Evolutionary conservation across 2,329 filamentous ascomycete species (phyloP).

Genomic region (Penicillium sp.): DNA sequence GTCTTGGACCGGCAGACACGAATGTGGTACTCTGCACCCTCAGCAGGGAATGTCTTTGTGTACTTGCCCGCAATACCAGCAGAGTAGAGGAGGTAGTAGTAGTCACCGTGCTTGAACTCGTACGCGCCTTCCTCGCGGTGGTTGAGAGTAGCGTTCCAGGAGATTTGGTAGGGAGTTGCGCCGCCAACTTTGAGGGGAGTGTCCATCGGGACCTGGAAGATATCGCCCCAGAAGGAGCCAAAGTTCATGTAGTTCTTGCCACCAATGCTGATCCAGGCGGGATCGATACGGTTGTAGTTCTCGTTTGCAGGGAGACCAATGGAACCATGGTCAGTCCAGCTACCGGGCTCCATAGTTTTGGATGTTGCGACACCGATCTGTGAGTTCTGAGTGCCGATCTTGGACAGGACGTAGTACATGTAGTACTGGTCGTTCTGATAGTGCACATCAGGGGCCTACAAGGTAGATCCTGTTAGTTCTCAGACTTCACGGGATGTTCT

Average conservation of each 20-base stretch:
- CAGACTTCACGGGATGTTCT: background rate
- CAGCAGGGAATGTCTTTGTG: conserved; percentile 49
- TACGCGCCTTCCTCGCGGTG: conserved; percentile 59
- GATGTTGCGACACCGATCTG: conserved; percentile 60
- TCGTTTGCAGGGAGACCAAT: conserved; percentile 36
- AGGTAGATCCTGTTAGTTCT: background rate
- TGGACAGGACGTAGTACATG: conserved; percentile 62
- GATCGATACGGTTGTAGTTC: conserved; percentile 61
- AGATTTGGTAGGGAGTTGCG: conserved; percentile 46
- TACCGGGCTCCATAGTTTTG: conserved; percentile 37
- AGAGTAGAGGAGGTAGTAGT: conserved; percentile 64
- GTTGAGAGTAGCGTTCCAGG: conserved; percentile 51
- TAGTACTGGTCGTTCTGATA: conserved; percentile 59
- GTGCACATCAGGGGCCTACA: conserved; percentile 62
- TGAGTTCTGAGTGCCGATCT: conserved; percentile 59
- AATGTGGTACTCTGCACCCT: conserved; percentile 63
- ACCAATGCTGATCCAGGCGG: conserved; percentile 49
- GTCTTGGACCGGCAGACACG: conserved; percentile 57
- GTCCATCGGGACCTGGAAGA: conserved; percentile 57
- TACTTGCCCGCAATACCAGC: conserved; percentile 58
- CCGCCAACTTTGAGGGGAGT: conserved; percentile 26
- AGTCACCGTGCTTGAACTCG: conserved; percentile 53
- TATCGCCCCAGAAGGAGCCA: conserved; percentile 67
- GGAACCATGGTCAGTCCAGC: conserved; percentile 37
- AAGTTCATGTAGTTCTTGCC: conserved; percentile 54